Evolutionary conservation across 441 rosid genomes (phyloP), one percentile per base, ranked within the genome.

Genomic region (Hypseocharis bilobata): DNA sequence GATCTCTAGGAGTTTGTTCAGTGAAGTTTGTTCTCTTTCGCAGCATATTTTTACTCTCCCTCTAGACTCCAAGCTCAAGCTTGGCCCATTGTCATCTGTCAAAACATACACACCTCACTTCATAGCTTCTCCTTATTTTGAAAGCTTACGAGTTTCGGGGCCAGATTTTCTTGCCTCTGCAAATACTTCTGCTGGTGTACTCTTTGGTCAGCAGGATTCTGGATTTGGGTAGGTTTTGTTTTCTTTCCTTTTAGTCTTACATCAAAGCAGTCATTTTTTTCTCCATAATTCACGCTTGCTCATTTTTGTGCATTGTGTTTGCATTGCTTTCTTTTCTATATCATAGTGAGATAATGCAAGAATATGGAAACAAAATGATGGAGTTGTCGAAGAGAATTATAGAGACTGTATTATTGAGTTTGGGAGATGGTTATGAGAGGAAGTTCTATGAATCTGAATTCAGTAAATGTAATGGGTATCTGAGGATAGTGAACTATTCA

Each of bases 61-160:
- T 60, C 60, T 72, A 30, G 87, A 82, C 49, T 72, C 80, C 55
- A 86, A 86, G 74, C 87, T 85, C 72, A 84, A 83, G 82, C 86
- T 86, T 14, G 84, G 85, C 3, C 87, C 87, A 14, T 64, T 70
- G 1, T 76, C 86, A 6, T 36, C 62, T 40, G 26, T 76, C 25
- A 80, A 81, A 66, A 70, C 80, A 26, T 86, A 79, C 70, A 81
- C 90, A 61, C 86, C 91, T 13, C 81, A 32, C 60, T 78, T 79
- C 73, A 84, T 88, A 28, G 95, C 91, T 19, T 88, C 88, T 64
- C 89, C 91, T 20, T 88, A 77, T 68, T 88, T 86, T 32, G 88
- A 84, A 69, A 82, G 95, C 65, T 70, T 88, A 20, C 69, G 73
- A 54, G 82, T 88, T 19, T 74, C 78, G 26, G 88, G 89, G 56